Evolutionary conservation across 2,329 filamentous ascomycete genomes (phyloP).

Genomic region (Aureobasidium sp.): DNA sequence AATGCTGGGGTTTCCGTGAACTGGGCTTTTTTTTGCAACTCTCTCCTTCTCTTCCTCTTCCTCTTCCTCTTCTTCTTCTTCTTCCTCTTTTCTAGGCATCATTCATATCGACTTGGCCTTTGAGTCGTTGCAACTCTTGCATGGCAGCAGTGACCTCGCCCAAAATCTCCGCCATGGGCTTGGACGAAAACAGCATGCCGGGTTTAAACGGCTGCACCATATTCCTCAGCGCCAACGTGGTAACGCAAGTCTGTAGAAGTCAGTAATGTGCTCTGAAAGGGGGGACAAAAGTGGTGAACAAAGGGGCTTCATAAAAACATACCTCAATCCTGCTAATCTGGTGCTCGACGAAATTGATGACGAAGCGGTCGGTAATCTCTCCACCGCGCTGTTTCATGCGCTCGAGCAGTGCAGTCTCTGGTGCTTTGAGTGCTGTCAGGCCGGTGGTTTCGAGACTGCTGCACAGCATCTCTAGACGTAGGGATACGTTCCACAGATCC

Average conservation of each 20-base stretch:
- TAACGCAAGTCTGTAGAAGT: slow-evolving; percentile 64
- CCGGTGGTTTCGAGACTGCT: slow-evolving; percentile 71
- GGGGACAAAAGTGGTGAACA: neutral
- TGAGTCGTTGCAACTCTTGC: slow-evolving; percentile 44
- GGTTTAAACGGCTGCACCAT: slow-evolving; percentile 65
- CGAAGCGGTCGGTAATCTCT: slow-evolving; percentile 80
- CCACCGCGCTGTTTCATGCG: slow-evolving; percentile 64
- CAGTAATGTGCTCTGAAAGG: neutral
- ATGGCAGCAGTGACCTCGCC: slow-evolving; percentile 54
- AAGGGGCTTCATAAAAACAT: slow-evolving; percentile 30
- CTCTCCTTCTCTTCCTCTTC: neutral
- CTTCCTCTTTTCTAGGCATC: neutral
- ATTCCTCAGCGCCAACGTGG: slow-evolving; percentile 71
- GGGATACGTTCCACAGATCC: slow-evolving; percentile 80
- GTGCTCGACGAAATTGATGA: slow-evolving; percentile 87
- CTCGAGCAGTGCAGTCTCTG: slow-evolving; percentile 78
- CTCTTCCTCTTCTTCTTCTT: neutral
- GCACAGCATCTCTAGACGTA: slow-evolving; percentile 90
- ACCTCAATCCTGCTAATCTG: slow-evolving; percentile 96
- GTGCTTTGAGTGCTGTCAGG: slow-evolving; percentile 60
- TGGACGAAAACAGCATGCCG: slow-evolving; percentile 64
- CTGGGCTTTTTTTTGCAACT: neutral
- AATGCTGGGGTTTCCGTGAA: neutral
- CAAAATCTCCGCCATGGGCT: slow-evolving; percentile 69
- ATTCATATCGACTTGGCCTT: neutral